phyloP scores from a whole-genome alignment of 1,284 basidiomycete genomes.

The Wolfiporia cocos region DNA sequence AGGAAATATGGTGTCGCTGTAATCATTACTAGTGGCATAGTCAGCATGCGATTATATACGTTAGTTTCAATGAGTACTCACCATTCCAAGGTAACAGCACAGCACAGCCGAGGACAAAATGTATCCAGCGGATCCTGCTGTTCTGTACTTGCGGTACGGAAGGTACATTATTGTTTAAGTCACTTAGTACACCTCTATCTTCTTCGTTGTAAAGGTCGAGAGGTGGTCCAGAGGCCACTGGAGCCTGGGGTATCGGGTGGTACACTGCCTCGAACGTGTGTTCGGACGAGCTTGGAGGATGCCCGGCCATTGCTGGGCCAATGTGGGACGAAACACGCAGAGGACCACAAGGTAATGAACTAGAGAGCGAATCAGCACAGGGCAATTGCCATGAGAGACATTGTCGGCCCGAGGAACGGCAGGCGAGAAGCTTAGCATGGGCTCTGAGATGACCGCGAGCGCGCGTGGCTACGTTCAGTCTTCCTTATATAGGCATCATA shows the following conservation, averaged over 20 bases:
- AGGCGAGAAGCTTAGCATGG: too few relatives aligned
- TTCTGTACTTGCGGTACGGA: too few relatives aligned
- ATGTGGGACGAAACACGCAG: too few relatives aligned
- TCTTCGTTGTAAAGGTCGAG: slow-evolving; percentile 14
- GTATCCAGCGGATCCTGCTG: slow-evolving; percentile 48
- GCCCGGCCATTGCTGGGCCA: background rate
- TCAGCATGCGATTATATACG: slow-evolving; percentile 1
- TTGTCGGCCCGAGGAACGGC: too few relatives aligned
- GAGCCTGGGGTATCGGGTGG: slow-evolving; percentile 23
- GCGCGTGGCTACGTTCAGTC: too few relatives aligned
- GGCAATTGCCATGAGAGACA: too few relatives aligned
- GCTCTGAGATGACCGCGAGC: too few relatives aligned
- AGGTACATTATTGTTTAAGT: too few relatives aligned
- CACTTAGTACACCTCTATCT: too few relatives aligned
- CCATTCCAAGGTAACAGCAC: slow-evolving; percentile 79
- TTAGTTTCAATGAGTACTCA: slow-evolving; percentile 24
- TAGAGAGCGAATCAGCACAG: too few relatives aligned
- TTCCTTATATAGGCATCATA: too few relatives aligned
- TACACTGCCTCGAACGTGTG: slow-evolving; percentile 20
- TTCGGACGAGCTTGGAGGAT: background rate
- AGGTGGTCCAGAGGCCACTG: slow-evolving; percentile 14
- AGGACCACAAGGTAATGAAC: too few relatives aligned
- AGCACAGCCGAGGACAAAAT: slow-evolving; percentile 68
- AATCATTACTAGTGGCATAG: slow-evolving; percentile 49
- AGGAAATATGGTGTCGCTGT: slow-evolving; percentile 75